phyloP scores from a whole-genome alignment of 768 basidiomycete genomes.

The Mycena pura region DNA sequence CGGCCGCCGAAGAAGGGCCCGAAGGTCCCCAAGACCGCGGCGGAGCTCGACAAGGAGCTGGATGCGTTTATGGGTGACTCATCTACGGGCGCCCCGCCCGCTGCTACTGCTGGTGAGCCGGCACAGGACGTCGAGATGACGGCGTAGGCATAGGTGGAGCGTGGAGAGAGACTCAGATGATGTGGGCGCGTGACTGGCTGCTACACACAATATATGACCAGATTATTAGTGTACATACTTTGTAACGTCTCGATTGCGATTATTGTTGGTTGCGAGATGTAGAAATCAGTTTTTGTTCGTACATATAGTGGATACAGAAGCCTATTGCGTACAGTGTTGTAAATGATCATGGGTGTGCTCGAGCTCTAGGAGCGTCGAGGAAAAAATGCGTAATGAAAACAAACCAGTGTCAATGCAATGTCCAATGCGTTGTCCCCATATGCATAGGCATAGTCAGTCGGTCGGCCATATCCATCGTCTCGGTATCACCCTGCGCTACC shows the following conservation, averaged over 20 bases:
- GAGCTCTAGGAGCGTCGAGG: too few relatives aligned
- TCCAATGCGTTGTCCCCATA: not conserved
- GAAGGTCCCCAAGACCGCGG: slow-evolving; percentile 66
- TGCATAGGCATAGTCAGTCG: slow-evolving; percentile 9
- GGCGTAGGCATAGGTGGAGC: too few relatives aligned
- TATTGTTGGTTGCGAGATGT: too few relatives aligned
- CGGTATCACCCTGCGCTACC: not conserved
- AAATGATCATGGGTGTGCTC: too few relatives aligned
- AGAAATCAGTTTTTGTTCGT: too few relatives aligned
- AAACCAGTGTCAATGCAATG: not conserved
- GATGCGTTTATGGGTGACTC: slow-evolving; percentile 85
- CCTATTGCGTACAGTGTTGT: slow-evolving; percentile 14
- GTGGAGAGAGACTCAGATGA: too few relatives aligned
- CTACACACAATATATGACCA: too few relatives aligned
- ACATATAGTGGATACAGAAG: too few relatives aligned
- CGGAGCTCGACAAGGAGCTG: slow-evolving; percentile 87
- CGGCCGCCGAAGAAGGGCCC: slow-evolving; percentile 50
- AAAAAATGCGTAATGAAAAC: not conserved
- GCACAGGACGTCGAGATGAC: slow-evolving; percentile 64
- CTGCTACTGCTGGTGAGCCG: too few relatives aligned
- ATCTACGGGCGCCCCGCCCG: slow-evolving; percentile 28
- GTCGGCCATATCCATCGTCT: not conserved
- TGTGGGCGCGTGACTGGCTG: too few relatives aligned
- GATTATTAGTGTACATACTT: too few relatives aligned
- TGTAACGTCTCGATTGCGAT: too few relatives aligned